Base-by-base conservation (phyloP, 1,284 basidiomycete species). In the Chiua sp. region DNA sequence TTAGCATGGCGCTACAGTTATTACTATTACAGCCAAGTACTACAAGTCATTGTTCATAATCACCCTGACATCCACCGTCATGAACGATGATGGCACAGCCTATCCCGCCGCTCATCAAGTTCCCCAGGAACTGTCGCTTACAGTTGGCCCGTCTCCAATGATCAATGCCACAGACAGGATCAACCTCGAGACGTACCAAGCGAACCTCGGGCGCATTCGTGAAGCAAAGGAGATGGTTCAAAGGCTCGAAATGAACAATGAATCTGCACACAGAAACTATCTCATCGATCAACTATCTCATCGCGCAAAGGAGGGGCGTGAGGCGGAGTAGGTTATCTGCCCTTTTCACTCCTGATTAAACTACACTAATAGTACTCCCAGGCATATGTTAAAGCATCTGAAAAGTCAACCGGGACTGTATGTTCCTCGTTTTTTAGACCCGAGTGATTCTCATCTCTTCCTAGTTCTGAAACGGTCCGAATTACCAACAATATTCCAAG, bases 271-370 rank as follows among this genome's bases (percentile, higher is more conserved):
- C 60, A 69, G 60, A 53, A 75, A 72, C 47, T 72, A 57, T 57
- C 49, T 75, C 32, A 26, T 72, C 28, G 55, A 56, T 30, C 63
- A 72, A 47, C 72, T 72, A 15, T 59, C 75, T 58, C 60, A 64
- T 61, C 72, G 72, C 55, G 62, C 61, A 16, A 54, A 62, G 44
- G 69, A 72, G 1, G 72, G 72, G 3, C 71, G 70, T 20, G 64
- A 77, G 53, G 79, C 79, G 28, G 70, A 77, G 80, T 81, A 63
- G 59, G 78, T 64, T 20, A 8, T 59, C 33, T 30, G 3, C 10
- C 37, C 20, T 26, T 26, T 47, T 13, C 8, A 2, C 39, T 26
- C 18, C 47, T 44, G 46, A 49, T 61, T 28, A 42, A 26, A 49
- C 60, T 57, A 28, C n/a, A 16, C 51, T 56, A 52, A 47, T 44